phyloP scores from a whole-genome alignment of 768 basidiomycete genomes.

The Trametes coccinea region DNA sequence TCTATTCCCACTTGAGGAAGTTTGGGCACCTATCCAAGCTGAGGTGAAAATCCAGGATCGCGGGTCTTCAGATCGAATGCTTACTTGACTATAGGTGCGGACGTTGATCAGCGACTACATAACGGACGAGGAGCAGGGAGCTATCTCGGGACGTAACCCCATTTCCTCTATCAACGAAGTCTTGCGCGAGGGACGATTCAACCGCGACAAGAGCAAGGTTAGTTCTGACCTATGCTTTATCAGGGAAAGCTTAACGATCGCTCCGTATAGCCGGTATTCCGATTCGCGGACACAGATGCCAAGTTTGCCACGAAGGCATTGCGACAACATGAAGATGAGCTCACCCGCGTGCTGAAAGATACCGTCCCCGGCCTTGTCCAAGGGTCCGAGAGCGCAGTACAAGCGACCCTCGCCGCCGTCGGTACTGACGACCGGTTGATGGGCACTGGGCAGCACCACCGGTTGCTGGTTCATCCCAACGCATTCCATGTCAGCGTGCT shows the following conservation, averaged over 20 bases:
- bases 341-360: slow-evolving; percentile 79
- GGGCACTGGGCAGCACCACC: slow-evolving; percentile 77
- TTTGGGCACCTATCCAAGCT: slow-evolving; percentile 85
- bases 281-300: slow-evolving; percentile 86
- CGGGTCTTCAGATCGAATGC: neutral
- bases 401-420: slow-evolving; percentile 58
- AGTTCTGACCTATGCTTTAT: neutral
- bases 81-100: slow-evolving; percentile 57
- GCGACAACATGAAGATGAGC: slow-evolving; percentile 77
- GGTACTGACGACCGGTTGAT: slow-evolving; percentile 75
- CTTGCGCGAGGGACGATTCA: slow-evolving; percentile 78
- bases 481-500: slow-evolving; percentile 93
- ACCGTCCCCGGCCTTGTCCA: slow-evolving; percentile 94
- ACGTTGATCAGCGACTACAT: slow-evolving; percentile 86
- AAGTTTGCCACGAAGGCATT: slow-evolving; percentile 70
- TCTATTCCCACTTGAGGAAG: slow-evolving; percentile 80
- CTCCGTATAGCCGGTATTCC: slow-evolving; percentile 70
- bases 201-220: slow-evolving; percentile 77
- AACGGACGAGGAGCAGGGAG: slow-evolving; percentile 85
- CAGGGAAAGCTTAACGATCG: neutral
- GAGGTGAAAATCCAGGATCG: slow-evolving; percentile 58
- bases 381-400: slow-evolving; percentile 62
- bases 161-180: slow-evolving; percentile 94
- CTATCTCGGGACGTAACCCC: slow-evolving; percentile 78
- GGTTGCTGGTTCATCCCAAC: slow-evolving; percentile 83